Percentiles rank a stretch among this genome's conserved stretches.
These are phyloP conservation scores for Eucalyptus globulus DNA, from an alignment of 345 rosid species.

Conservation along the genomic window DNA sequence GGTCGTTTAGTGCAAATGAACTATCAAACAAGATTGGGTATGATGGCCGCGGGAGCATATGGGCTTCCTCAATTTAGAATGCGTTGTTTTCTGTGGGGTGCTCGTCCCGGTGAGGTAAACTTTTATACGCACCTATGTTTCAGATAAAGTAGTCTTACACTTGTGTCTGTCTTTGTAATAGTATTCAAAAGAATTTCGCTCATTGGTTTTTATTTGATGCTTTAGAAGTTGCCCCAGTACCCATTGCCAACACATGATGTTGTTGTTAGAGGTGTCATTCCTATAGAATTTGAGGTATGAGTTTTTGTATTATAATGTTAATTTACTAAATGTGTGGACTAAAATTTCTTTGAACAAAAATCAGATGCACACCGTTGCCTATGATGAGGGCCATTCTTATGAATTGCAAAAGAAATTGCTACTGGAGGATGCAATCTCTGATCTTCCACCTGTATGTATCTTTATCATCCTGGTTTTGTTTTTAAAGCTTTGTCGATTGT, in stretches of 20 bases:
- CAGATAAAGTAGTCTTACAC: background rate
- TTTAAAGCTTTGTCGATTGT: background rate
- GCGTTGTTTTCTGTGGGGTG: conserved; percentile 85
- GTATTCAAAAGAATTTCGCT: background rate
- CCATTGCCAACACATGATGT: conserved; percentile 83
- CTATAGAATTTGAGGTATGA: conserved; percentile 54
- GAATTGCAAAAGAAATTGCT: conserved; percentile 22
- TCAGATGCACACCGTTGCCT: conserved; percentile 29
- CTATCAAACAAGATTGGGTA: conserved; percentile 62
- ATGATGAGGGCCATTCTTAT: conserved; percentile 19
- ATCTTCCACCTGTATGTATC: conserved; percentile 41
- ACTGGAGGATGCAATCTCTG: conserved; percentile 42
- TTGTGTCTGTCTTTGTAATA: background rate
- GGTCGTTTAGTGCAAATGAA: conserved; percentile 54
- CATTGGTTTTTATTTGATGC: background rate
- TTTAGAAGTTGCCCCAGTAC: conserved; percentile 58
- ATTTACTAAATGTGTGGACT: background rate
- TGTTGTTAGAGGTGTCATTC: conserved; percentile 37
- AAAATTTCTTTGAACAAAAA: background rate
- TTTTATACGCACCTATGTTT: background rate
- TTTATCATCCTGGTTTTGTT: background rate
- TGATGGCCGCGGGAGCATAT: conserved; percentile 87
- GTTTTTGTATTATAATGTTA: background rate
- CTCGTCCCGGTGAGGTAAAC: conserved; percentile 32
- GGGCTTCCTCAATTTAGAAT: conserved; percentile 80